These are phyloP conservation scores for Orbilia ellipsospora DNA, from an alignment of 2,329 filamentous ascomycete genomes.

Conservation along the genomic window DNA sequence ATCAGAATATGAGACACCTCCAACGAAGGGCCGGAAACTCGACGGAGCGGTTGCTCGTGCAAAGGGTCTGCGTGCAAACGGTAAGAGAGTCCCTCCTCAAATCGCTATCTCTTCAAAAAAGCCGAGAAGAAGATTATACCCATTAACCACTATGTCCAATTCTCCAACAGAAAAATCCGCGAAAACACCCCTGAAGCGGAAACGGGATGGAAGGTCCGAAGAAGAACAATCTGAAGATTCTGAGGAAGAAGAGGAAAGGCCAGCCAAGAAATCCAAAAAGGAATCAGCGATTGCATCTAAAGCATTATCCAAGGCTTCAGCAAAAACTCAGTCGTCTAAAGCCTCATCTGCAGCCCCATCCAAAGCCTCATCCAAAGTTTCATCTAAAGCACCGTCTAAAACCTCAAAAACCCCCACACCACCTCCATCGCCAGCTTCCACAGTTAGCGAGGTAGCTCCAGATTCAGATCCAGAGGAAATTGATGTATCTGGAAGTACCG, in stretches of 20 bases:
- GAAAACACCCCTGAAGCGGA: conserved; percentile 7
- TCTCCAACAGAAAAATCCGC: conserved; percentile 10
- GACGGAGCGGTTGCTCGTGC: conserved; percentile 34
- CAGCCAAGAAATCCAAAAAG: conserved; percentile 12
- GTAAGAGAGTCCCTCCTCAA: conserved; percentile 31
- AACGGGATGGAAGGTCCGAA: conserved; percentile 1
- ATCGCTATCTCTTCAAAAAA: conserved; percentile 26
- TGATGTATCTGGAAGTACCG: too few species aligned
- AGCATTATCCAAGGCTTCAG: neutral
- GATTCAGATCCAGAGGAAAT: too few species aligned
- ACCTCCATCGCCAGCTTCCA: too few species aligned
- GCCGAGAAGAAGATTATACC: conserved; percentile 23
- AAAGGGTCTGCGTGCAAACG: conserved; percentile 16
- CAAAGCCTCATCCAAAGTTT: too few species aligned
- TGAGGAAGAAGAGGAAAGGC: conserved; percentile 3
- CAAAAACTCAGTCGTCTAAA: too few species aligned
- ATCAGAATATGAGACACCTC: neutral
- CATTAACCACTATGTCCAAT: neutral
- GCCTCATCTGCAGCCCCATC: too few species aligned
- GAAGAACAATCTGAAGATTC: neutral
- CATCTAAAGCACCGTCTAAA: too few species aligned
- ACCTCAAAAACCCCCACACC: too few species aligned
- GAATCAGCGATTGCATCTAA: too few species aligned
- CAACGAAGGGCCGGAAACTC: conserved; percentile 1
- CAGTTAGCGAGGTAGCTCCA: too few species aligned